Conservation (phyloP, 2,329 filamentous ascomycete species). For the Botrytis fabae region DNA sequence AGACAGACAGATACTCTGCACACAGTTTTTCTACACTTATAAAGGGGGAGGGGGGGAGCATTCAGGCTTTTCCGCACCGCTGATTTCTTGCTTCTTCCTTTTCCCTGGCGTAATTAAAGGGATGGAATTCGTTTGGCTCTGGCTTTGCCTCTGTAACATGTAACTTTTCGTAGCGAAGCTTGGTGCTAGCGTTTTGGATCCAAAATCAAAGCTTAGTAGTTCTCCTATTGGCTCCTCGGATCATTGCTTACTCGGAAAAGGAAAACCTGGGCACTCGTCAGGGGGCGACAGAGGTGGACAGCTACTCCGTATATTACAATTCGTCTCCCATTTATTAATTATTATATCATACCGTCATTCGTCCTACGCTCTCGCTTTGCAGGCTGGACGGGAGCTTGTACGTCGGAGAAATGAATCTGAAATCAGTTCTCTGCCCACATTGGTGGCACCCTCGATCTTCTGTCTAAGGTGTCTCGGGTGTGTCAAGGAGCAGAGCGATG, state of each 20-base stretch:
- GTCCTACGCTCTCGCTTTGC: background rate
- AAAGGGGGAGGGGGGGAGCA: background rate
- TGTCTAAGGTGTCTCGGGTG: background rate
- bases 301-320: background rate
- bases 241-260: background rate
- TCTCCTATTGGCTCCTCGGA: conserved; percentile 11
- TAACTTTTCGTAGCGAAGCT: conserved; percentile 20
- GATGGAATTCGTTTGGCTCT: conserved; percentile 22
- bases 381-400: background rate
- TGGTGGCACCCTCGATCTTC: background rate
- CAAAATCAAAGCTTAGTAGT: background rate
- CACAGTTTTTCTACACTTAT: background rate
- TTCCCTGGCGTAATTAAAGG: conserved; percentile 19
- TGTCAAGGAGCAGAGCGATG: background rate
- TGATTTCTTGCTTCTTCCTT: conserved; percentile 16
- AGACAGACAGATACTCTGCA: background rate
- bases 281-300: conserved; percentile 1
- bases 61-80: background rate
- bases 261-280: conserved; percentile 6
- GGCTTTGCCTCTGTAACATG: background rate
- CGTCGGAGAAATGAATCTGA: background rate
- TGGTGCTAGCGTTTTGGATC: conserved; percentile 16
- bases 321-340: conserved; percentile 1
- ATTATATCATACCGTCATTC: background rate
- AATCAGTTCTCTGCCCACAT: background rate